phyloP scores from a whole-genome alignment of 2,329 filamentous ascomycete genomes.

The Fusarium tjaetaba region DNA sequence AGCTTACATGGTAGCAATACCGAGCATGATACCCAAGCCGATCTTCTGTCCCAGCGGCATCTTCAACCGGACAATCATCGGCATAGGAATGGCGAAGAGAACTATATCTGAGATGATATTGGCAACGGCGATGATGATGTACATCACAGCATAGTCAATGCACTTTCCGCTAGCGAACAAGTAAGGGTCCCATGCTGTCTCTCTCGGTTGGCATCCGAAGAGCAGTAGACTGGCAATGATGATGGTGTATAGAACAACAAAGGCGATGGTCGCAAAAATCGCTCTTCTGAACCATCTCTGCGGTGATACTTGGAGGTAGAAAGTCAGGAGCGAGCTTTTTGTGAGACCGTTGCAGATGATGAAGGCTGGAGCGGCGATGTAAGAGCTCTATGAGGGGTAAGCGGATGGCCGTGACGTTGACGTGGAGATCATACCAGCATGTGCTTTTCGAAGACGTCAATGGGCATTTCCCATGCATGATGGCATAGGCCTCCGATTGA shows the following conservation, averaged over 20 bases:
- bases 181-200: conserved; percentile 33
- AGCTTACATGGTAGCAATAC: conserved; percentile 49
- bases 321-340: conserved; percentile 49
- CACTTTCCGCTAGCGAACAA: conserved; percentile 48
- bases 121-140: conserved; percentile 58
- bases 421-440: conserved; percentile 6
- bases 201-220: conserved; percentile 33
- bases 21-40: conserved; percentile 55
- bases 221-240: conserved; percentile 33
- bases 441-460: conserved; percentile 33
- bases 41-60: conserved; percentile 58
- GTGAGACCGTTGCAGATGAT: conserved; percentile 48
- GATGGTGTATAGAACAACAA: conserved; percentile 45
- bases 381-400: conserved; percentile 33
- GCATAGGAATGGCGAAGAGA: conserved; percentile 57
- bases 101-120: conserved; percentile 60
- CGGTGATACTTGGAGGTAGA: conserved; percentile 49
- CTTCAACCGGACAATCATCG: conserved; percentile 54
- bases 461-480: conserved; percentile 43
- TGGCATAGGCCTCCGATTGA: conserved; percentile 41
- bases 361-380: conserved; percentile 45
- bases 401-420: fast-evolving
- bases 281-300: conserved; percentile 43
- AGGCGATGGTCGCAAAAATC: conserved; percentile 39
- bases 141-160: conserved; percentile 56